These are phyloP conservation scores for Akanthomyces lecanii DNA, from an alignment of 2,329 filamentous ascomycete species.

Conservation along the genomic window DNA sequence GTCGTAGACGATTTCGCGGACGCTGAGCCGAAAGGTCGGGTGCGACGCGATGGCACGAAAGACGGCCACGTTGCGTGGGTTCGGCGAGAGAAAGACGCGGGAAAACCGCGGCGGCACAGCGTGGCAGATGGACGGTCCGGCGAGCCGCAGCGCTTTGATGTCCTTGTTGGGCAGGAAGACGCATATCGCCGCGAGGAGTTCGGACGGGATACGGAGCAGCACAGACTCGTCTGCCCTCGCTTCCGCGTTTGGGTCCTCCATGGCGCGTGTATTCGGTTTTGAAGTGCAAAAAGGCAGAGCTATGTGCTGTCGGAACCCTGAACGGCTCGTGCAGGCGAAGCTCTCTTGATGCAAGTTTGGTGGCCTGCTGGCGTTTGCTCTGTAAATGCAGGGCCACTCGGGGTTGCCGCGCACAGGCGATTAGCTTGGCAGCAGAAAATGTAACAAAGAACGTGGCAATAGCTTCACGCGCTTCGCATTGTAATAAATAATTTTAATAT, in stretches of 20 bases:
- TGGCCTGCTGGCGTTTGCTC: no score
- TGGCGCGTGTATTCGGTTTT: background rate
- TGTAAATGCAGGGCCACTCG: no score
- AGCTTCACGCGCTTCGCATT: no score
- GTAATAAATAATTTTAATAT: no score
- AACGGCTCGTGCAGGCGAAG: background rate
- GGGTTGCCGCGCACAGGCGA: no score
- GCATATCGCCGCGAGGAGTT: background rate
- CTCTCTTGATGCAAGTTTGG: background rate
- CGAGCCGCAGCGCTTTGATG: constrained; percentile 8
- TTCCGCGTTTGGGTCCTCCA: background rate
- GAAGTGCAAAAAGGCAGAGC: background rate
- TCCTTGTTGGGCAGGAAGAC: background rate
- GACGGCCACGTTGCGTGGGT: constrained; percentile 34
- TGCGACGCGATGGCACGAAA: constrained; percentile 34
- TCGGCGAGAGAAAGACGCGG: constrained; percentile 38
- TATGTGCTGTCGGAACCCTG: no score
- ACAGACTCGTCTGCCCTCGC: background rate
- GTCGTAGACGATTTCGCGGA: constrained; percentile 39
- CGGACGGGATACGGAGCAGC: background rate
- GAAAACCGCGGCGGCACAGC: background rate
- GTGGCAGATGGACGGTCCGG: background rate
- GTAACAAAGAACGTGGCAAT: no score
- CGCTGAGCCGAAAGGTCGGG: constrained; percentile 26
- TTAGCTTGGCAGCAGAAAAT: no score